Base-by-base conservation (phyloP, 1,284 basidiomycete species). In the Fomitopsis betulina region DNA sequence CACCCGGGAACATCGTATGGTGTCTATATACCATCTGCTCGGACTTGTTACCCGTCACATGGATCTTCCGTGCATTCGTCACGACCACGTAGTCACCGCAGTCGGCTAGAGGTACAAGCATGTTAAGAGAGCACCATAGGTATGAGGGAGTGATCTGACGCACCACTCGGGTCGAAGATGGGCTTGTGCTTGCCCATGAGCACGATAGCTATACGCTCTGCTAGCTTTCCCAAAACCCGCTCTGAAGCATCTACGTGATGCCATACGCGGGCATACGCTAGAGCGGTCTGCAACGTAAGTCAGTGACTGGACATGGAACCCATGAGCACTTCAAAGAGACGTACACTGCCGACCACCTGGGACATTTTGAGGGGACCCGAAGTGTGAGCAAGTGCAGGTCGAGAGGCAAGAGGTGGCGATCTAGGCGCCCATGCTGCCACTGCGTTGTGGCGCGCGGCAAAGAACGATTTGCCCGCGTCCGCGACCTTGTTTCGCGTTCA, bases 161-260 rank as follows among this genome's bases (percentile, higher is more conserved):
- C 65, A 94, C 94, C 85, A 65, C 87, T 83, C 23, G 93, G 94
- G 75, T 98, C 94, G 67, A 94, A 98, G 54, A 97, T 93, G 19
- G 97, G 96, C 73, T 99, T 99, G 75, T 99, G 94, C 78, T 99
- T 99, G 71, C 97, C 97, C 96, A 98, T 98, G 57, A 99, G 82
- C 27, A 94, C 93, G 58, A 92, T 84, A 0, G 97, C 97, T 69
- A 99, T 97, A 49, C 93, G 86, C 67, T 93, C 89, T 6, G 96
- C 95, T 6, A 98, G 84, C 76, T 95, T 93, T 69, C 96, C 97
- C 17, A 99, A 81, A 19, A 96, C 80, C 45, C 96, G 87, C 66
- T 94, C 91, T 25, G 89, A 84, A 15, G 96, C 96, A 65, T 96
- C 91, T 61, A 96, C 93, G 63, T 94, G 92, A 73, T 98, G 95